Evolutionary conservation across 2,329 filamentous ascomycete species (phyloP).

Genomic region (Leptoxyphium fumago): DNA sequence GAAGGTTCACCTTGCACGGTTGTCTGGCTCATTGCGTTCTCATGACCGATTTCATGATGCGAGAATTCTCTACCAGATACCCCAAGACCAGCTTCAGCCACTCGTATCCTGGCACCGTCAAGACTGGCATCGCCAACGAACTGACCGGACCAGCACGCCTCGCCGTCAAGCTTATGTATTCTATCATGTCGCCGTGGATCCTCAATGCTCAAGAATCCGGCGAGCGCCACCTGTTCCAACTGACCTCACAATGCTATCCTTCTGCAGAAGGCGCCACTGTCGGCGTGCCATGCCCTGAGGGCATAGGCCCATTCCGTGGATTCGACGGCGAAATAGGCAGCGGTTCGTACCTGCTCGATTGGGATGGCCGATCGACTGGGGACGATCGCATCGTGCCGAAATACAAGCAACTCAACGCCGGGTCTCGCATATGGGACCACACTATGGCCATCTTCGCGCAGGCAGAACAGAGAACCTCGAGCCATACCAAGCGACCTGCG

Average conservation of each 20-base stretch:
- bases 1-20: conserved; percentile 23
- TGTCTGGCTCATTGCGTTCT: conserved; percentile 30
- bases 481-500: conserved; percentile 13
- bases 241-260: conserved; percentile 22
- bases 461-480: conserved; percentile 13
- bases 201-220: conserved; percentile 28
- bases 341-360: conserved; percentile 24
- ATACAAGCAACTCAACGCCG: conserved; percentile 18
- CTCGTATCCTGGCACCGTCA: conserved; percentile 33
- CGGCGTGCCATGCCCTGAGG: conserved; percentile 17
- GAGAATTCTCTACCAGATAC: conserved; percentile 32
- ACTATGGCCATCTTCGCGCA: conserved; percentile 20
- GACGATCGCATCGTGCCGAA: conserved; percentile 17
- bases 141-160: conserved; percentile 19
- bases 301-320: conserved; percentile 14
- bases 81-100: conserved; percentile 37
- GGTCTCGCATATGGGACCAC: conserved; percentile 22
- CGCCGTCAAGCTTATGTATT: conserved; percentile 21
- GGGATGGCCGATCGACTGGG: conserved; percentile 22
- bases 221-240: conserved; percentile 31
- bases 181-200: conserved; percentile 24
- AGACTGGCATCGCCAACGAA: conserved; percentile 28
- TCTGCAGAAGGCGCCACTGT: conserved; percentile 9
- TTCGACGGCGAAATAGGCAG: conserved; percentile 19
- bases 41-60: conserved; percentile 37